These are phyloP conservation scores for Lithospermum erythrorhizon DNA, from an alignment of 257 asterid genomes.

Conservation along the genomic window DNA sequence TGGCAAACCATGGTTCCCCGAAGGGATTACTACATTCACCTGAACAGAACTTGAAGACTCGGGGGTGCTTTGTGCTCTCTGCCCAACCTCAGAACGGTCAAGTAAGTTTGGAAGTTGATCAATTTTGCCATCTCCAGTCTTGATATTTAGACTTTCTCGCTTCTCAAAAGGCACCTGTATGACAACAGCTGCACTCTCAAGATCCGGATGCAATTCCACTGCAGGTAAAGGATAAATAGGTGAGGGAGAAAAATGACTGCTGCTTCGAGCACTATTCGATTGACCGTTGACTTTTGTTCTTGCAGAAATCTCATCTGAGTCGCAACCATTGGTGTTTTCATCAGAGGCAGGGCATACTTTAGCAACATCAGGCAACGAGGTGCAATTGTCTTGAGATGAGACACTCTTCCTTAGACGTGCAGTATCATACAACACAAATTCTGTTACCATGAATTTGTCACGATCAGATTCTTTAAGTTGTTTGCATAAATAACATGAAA, in stretches of 20 bases:
- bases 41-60: constrained; percentile 20
- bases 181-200: constrained; percentile 65
- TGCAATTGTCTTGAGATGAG: constrained; percentile 33
- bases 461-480: constrained; percentile 38
- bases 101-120: constrained; percentile 29
- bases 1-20: constrained; percentile 73
- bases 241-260: constrained; percentile 11
- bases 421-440: constrained; percentile 55
- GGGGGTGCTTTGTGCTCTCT: constrained; percentile 13
- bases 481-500: constrained; percentile 51
- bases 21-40: constrained; percentile 74
- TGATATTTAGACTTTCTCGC: constrained; percentile 55
- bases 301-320: constrained; percentile 15
- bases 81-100: constrained; percentile 30
- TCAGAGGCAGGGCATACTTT: constrained; percentile 21
- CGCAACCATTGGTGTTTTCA: constrained; percentile 19
- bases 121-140: constrained; percentile 28
- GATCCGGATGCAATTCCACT: constrained; percentile 43
- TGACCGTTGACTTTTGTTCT: constrained; percentile 20
- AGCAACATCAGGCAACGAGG: constrained; percentile 28
- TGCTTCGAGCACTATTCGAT: constrained; percentile 15
- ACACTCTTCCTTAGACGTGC: constrained; percentile 37
- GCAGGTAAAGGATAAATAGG: constrained; percentile 24
- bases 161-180: constrained; percentile 61
- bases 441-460: constrained; percentile 63